Evolutionary conservation across 495 filamentous ascomycete species (phyloP), one percentile per base, ranked within the genome.

Genomic region (Coniosporium apollinis): DNA sequence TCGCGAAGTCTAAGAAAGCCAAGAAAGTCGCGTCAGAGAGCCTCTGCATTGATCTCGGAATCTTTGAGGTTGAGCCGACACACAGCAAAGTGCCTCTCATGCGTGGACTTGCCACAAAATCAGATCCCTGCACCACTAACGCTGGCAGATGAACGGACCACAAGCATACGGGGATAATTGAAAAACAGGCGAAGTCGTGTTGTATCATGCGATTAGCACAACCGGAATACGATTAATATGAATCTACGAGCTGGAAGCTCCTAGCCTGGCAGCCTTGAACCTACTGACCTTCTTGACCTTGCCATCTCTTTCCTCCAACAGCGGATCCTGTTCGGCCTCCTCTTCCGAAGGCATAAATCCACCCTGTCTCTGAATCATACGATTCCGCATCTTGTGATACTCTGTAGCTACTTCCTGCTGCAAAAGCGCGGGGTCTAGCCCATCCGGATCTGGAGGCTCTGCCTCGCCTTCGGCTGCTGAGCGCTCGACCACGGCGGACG

Each of bases 181-280:
- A n/a, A n/a, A n/a, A n/a, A n/a, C n/a, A n/a, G n/a, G n/a, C n/a
- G n/a, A n/a, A n/a, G n/a, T n/a, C n/a, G n/a, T n/a, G n/a, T n/a
- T n/a, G n/a, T n/a, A n/a, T n/a, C n/a, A n/a, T n/a, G n/a, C n/a
- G n/a, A n/a, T n/a, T n/a, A n/a, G n/a, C n/a, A n/a, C n/a, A n/a
- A n/a, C n/a, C n/a, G n/a, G n/a, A n/a, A n/a, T n/a, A n/a, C n/a
- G n/a, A n/a, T n/a, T n/a, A n/a, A n/a, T n/a, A n/a, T n/a, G n/a
- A n/a, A n/a, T n/a, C n/a, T n/a, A n/a, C n/a, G n/a, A n/a, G n/a
- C n/a, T n/a, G n/a, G n/a, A n/a, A n/a, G n/a, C n/a, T n/a, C n/a
- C n/a, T n/a, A n/a, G n/a, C n/a, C n/a, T 70, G 4, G 89, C 82
- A 37, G 86, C 83, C 56, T 74, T 89, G 57, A 94, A 97, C 41